Base-by-base conservation (phyloP, 2,329 filamentous ascomycete genomes). In the Alternaria novae-zelandiae region DNA sequence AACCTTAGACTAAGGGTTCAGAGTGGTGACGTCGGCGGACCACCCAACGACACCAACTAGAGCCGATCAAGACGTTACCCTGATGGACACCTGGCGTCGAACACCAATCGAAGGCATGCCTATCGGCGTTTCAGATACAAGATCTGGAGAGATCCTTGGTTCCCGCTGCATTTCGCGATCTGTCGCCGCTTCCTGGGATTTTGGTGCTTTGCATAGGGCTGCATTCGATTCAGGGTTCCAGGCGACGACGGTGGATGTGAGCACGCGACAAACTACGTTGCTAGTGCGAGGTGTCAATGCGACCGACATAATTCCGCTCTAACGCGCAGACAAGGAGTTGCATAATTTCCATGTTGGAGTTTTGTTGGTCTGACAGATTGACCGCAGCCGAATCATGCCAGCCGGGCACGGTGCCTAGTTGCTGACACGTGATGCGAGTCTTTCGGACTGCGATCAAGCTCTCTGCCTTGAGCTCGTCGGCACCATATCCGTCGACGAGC, bases 21-120 rank as follows among this genome's bases (percentile, higher is more conserved):
- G 59, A 74, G 68, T 73, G 66, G 67, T 74, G 71, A 74, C 71
- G 71, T 74, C 68, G 71, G 61, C 66, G 62, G 54, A 57, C 46
- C 66, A 57, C 30, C 30, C 43, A 57, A 54, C 46, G 59, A 58
- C 23, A 26, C 30, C 49, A 53, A 53, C 65, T 71, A 66, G 56
- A 66, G 64, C 70, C 69, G 61, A 72, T 70, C 59, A 51, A 57
- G 64, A 57, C 49, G 56, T 60, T 32, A 70, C 70, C 65, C 61
- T 70, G 68, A 73, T 70, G 64, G 65, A 57, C 60, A 63, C 56
- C 64, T 41, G 55, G 47, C 58, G 51, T 67, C 54, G 57, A 63
- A 64, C 55, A 67, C 65, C 61, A 63, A 70, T 65, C 45, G 61
- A 66, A 50, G 53, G 47, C 49, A 46, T 59, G 49, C 43, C 49